Percentiles rank a stretch among this genome's conserved stretches.
Conservation (phyloP, 306 rosid species). For the Gillenia trifoliata region DNA sequence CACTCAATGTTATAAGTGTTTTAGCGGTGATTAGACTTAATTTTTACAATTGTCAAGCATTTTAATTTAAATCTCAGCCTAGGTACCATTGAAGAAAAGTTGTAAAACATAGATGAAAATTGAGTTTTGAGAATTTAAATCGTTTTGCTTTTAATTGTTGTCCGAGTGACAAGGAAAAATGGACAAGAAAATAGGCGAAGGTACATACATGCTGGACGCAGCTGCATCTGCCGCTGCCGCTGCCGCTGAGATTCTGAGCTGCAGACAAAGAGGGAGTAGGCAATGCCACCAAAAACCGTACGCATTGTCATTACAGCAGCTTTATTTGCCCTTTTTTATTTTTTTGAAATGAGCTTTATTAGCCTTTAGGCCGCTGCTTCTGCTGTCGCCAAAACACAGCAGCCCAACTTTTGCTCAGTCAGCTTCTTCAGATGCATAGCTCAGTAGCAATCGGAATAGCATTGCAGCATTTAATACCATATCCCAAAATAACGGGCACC, state of each 20-base stretch:
- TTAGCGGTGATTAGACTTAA: no score
- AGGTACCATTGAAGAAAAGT: no score
- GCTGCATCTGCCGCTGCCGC: no score
- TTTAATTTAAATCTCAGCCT: no score
- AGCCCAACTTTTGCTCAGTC: neutral
- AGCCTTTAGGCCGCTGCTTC: neutral
- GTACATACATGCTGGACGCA: neutral
- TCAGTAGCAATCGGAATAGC: no score
- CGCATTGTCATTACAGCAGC: slow-evolving; percentile 18
- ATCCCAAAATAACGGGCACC: neutral
- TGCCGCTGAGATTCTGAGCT: neutral
- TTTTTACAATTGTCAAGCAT: no score
- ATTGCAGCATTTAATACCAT: neutral
- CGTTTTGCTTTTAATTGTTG: no score
- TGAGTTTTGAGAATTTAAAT: no score
- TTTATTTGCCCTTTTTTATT: slow-evolving; percentile 4
- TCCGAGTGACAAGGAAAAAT: no score
- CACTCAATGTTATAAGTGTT: no score
- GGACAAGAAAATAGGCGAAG: neutral
- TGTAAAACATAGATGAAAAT: no score
- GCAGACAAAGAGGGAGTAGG: slow-evolving; percentile 25
- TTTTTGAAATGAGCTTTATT: no score
- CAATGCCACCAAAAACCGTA: slow-evolving; percentile 13
- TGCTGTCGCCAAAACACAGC: neutral
- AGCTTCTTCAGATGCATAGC: neutral